These are phyloP conservation scores for Phytophthora sp. DNA, from an alignment of 352 stramenopile species.

Conservation along the genomic window DNA sequence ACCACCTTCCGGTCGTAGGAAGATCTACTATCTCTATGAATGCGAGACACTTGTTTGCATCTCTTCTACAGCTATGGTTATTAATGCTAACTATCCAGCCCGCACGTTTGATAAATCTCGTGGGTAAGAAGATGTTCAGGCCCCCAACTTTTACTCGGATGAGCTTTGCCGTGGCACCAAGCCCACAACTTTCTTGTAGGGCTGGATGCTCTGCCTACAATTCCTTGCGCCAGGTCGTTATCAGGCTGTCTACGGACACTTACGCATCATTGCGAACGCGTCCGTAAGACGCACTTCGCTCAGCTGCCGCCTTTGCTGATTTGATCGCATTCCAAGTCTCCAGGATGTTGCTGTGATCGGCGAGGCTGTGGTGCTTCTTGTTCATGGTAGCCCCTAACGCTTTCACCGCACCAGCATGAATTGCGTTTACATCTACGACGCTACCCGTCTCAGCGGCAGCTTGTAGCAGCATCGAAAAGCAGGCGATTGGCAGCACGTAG, in stretches of 20 bases:
- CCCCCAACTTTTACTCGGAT: too few species aligned
- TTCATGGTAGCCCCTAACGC: constrained; percentile 23
- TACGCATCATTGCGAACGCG: neutral
- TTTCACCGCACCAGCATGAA: constrained; percentile 47
- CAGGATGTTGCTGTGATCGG: constrained; percentile 19
- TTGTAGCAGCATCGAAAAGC: constrained; percentile 51
- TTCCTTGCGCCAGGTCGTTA: too few species aligned
- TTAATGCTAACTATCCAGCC: too few species aligned
- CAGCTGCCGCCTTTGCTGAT: constrained; percentile 10
- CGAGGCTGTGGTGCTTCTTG: constrained; percentile 16
- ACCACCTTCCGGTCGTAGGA: constrained; percentile 21
- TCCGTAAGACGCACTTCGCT: neutral
- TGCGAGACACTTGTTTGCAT: constrained; percentile 1
- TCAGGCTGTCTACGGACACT: too few species aligned
- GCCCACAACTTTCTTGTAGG: too few species aligned
- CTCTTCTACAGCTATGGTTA: neutral
- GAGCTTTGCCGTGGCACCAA: too few species aligned
- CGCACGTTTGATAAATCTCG: too few species aligned
- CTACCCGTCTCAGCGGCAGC: constrained; percentile 31
- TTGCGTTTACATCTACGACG: constrained; percentile 39
- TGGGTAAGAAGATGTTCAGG: too few species aligned
- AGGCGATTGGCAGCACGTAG: constrained; percentile 43
- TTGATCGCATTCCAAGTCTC: constrained; percentile 26
- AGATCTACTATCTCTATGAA: constrained; percentile 9
- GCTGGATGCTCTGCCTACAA: too few species aligned